Conservation (phyloP, 2,329 filamentous ascomycete genomes). For the Neoscytalidium dimidiatum region DNA sequence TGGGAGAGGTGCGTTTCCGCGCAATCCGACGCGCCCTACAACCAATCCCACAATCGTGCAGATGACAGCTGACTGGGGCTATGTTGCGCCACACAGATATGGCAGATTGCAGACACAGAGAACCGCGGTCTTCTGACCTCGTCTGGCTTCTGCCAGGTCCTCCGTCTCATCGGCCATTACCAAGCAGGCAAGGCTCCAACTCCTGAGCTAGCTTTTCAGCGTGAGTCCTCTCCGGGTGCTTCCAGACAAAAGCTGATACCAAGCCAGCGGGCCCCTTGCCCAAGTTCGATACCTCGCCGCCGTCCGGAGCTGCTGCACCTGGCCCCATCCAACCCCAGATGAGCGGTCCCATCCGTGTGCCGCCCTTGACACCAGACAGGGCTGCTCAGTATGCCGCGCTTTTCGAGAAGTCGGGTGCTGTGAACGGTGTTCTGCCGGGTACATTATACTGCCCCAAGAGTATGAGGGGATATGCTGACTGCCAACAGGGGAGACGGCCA, state of each 20-base stretch:
- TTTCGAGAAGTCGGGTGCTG: constrained; percentile 84
- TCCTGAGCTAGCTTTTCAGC: constrained; percentile 78
- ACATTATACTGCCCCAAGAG: constrained; percentile 22
- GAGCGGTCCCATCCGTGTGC: constrained; percentile 73
- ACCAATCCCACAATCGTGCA: constrained; percentile 2
- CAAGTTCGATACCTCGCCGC: constrained; percentile 75
- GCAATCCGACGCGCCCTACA: not conserved
- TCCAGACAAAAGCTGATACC: constrained; percentile 16
- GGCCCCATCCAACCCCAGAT: constrained; percentile 45
- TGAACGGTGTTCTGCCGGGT: constrained; percentile 74
- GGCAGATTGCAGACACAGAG: constrained; percentile 97
- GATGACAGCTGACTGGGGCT: constrained; percentile 18
- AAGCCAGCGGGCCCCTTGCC: constrained; percentile 74
- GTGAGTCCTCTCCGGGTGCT: constrained; percentile 42
- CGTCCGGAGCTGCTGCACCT: constrained; percentile 52
- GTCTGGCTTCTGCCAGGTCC: constrained; percentile 86
- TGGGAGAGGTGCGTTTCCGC: constrained; percentile 58
- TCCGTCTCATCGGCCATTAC: constrained; percentile 93
- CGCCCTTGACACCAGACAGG: constrained; percentile 84
- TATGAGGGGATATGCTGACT: constrained; percentile 7
- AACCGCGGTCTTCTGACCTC: constrained; percentile 93
- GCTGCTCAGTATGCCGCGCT: constrained; percentile 84
- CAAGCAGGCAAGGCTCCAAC: constrained; percentile 84
- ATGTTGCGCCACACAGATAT: constrained; percentile 66
- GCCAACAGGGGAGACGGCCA: constrained; percentile 73